These are phyloP conservation scores for Fagopyrum homotropicum DNA, from an alignment of 148 eudicot genomes.

Conservation along the genomic window DNA sequence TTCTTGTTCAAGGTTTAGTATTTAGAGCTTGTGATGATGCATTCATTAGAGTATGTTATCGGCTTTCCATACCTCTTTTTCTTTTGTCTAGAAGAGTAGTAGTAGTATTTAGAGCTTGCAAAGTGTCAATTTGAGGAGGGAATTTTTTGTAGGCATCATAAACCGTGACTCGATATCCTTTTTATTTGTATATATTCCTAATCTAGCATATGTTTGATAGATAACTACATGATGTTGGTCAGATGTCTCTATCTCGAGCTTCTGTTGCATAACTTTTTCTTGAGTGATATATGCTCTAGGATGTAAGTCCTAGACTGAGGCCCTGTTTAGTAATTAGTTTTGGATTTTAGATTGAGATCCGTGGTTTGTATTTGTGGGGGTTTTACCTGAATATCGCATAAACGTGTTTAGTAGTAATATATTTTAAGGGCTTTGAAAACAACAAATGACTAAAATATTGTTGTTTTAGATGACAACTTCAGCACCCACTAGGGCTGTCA, in stretches of 20 bases:
- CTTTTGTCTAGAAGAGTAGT: background rate
- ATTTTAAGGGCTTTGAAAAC: too few species aligned
- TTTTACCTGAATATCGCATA: too few species aligned
- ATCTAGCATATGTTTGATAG: background rate
- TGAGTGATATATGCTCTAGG: background rate
- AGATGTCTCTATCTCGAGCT: background rate
- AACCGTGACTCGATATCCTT: background rate
- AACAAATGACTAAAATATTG: too few species aligned
- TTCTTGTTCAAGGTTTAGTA: conserved; percentile 42
- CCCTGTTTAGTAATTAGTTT: too few species aligned
- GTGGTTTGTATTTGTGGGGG: too few species aligned
- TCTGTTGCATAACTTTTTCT: background rate
- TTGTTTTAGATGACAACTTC: too few species aligned
- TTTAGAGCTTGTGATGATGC: conserved; percentile 4
- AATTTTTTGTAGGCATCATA: conserved; percentile 1
- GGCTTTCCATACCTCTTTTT: too few species aligned
- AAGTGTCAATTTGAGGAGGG: background rate
- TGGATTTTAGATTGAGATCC: too few species aligned
- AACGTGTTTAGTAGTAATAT: too few species aligned
- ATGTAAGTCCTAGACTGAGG: too few species aligned
- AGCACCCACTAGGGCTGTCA: too few species aligned
- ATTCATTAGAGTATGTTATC: background rate
- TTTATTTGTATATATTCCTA: background rate
- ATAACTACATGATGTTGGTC: background rate
- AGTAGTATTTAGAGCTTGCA: background rate